A percentile compares a stretch with the other conserved stretches of the same genome.
Conservation (phyloP, 2,329 filamentous ascomycete species). For the Alternaria arborescens region DNA sequence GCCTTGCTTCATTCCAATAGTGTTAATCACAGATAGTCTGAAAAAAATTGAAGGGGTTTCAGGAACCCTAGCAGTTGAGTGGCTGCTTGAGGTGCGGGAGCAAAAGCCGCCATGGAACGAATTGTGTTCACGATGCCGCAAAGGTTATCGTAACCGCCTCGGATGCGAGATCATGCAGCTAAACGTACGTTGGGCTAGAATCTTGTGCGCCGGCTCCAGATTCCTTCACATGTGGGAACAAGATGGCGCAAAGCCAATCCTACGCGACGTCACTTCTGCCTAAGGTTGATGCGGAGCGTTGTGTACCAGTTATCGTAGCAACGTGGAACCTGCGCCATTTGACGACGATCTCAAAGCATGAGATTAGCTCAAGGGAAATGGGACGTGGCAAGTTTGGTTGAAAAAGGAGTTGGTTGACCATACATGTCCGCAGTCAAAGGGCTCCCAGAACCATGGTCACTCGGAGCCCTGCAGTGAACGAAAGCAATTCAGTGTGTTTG, state of each 20-base stretch:
- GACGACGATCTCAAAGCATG: background rate
- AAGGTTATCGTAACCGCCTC: constrained; percentile 2
- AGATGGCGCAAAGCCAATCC: background rate
- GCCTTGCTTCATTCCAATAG: background rate
- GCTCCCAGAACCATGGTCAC: background rate
- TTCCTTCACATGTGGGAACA: background rate
- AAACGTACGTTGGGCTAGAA: background rate
- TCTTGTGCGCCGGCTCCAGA: background rate
- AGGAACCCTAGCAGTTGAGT: background rate
- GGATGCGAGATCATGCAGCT: constrained; percentile 22
- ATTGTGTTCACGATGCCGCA: background rate
- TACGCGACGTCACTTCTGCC: constrained; percentile 8
- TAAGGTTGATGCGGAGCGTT: constrained; percentile 8
- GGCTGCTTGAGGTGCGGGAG: background rate
- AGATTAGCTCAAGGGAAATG: background rate
- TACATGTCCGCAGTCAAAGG: background rate
- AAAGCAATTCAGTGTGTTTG: background rate
- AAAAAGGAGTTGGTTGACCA: background rate
- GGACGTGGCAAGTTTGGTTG: background rate
- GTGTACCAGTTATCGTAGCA: constrained; percentile 1
- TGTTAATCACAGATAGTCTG: background rate
- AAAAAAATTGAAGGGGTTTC: background rate
- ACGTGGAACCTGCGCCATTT: constrained; percentile 1
- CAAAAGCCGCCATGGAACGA: background rate
- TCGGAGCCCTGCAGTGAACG: background rate